Evolutionary conservation across 2,329 filamentous ascomycete species (phyloP).

Genomic region (Venturia pyrina): DNA sequence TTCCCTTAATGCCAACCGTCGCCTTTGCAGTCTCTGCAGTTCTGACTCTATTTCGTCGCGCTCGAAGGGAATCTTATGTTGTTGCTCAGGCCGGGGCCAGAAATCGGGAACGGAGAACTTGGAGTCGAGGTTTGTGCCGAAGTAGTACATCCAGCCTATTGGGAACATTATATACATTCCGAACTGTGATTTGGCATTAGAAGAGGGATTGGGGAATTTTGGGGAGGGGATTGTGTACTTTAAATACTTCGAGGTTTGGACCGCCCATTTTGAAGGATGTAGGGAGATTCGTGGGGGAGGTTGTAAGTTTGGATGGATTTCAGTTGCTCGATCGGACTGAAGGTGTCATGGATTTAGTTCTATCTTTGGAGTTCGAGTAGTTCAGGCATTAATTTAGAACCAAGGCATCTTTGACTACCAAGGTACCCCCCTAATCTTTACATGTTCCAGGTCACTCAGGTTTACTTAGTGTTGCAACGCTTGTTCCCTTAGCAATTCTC

Average conservation of each 20-base stretch:
- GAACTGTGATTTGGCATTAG: slow-evolving; percentile 50
- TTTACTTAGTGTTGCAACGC: no score
- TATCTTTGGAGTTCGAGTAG: neutral
- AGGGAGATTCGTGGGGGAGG: neutral
- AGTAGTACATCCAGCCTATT: slow-evolving; percentile 99
- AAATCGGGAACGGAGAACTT: slow-evolving; percentile 84
- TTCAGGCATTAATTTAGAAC: neutral
- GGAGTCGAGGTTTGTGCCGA: slow-evolving; percentile 92
- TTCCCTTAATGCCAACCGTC: slow-evolving; percentile 36
- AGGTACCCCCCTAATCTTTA: no score
- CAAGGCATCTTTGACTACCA: neutral
- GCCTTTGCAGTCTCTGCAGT: slow-evolving; percentile 57
- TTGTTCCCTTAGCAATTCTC: no score
- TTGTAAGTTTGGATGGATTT: neutral
- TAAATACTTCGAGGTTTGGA: slow-evolving; percentile 89
- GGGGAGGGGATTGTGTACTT: slow-evolving; percentile 43
- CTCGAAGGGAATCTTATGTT: slow-evolving; percentile 66
- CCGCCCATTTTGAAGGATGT: slow-evolving; percentile 53
- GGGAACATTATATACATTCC: slow-evolving; percentile 98
- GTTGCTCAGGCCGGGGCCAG: slow-evolving; percentile 77
- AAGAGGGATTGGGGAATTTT: neutral
- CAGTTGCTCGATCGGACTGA: neutral
- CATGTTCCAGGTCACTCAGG: no score
- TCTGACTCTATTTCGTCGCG: slow-evolving; percentile 76
- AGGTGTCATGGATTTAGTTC: neutral